A percentile compares a stretch with the other conserved stretches of the same genome.
These are phyloP conservation scores for Calonectria pauciramosa DNA, from an alignment of 2,329 filamentous ascomycete species.

Conservation along the genomic window DNA sequence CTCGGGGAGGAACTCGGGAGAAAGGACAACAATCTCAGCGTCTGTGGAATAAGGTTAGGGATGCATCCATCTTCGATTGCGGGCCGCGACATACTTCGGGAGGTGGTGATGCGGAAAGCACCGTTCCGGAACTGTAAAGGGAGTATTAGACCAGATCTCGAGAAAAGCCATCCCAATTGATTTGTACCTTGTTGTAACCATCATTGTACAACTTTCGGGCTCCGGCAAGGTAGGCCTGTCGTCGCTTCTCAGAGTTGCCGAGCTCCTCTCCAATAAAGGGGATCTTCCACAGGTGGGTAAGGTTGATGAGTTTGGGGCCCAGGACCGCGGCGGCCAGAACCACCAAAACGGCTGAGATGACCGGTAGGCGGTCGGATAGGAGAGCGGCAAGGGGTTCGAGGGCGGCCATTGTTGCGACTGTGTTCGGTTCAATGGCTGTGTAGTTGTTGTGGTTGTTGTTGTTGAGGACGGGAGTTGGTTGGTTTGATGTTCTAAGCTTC, in stretches of 20 bases:
- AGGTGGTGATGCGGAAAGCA: conserved; percentile 33
- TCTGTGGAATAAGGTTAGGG: conserved; percentile 23
- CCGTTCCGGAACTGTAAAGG: conserved; percentile 30
- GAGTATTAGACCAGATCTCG: not conserved
- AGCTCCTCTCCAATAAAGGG: conserved; percentile 25
- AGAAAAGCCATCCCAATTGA: not conserved
- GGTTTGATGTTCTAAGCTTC: not conserved
- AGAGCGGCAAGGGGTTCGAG: not conserved
- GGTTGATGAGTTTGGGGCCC: fast-evolving
- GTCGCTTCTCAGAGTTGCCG: conserved; percentile 28
- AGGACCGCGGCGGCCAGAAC: not conserved
- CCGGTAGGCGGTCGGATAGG: conserved; percentile 7
- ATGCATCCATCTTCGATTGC: not conserved
- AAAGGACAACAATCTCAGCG: conserved; percentile 27
- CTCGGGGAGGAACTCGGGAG: conserved; percentile 31
- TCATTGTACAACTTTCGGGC: conserved; percentile 28
- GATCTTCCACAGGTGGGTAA: conserved; percentile 11
- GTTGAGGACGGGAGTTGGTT: not conserved
- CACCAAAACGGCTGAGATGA: conserved; percentile 4
- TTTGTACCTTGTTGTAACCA: conserved; percentile 27
- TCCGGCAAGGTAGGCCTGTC: conserved; percentile 29
- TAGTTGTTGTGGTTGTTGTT: too few relatives aligned
- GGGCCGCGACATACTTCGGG: conserved; percentile 4
- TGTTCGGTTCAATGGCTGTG: not conserved
- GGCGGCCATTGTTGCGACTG: conserved; percentile 15